These are phyloP conservation scores for Coniferiporia sulphurascens DNA, from an alignment of 1,284 basidiomycete genomes.

Conservation along the genomic window DNA sequence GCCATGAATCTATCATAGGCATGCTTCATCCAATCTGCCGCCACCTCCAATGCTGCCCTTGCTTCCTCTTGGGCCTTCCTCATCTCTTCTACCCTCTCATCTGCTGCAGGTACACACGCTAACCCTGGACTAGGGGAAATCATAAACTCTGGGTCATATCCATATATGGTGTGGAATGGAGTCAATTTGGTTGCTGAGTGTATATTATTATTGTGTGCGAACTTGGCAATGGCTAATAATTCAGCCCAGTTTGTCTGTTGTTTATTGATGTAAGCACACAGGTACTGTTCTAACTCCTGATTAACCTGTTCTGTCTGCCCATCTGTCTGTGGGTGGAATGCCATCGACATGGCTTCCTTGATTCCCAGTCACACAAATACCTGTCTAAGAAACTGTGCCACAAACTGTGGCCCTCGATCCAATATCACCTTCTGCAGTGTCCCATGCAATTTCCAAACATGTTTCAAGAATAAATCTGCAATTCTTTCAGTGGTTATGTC, in stretches of 20 bases:
- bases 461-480: conserved; percentile 24
- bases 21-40: too few species aligned
- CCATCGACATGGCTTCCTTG: conserved; percentile 26
- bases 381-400: conserved; percentile 7
- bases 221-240: conserved; percentile 22
- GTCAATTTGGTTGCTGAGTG: conserved; percentile 22
- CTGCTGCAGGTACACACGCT: background rate
- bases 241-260: conserved; percentile 28
- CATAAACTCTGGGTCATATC: conserved; percentile 22
- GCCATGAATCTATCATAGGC: background rate
- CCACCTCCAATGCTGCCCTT: too few species aligned
- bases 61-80: too few species aligned
- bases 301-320: conserved; percentile 26
- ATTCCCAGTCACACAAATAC: conserved; percentile 5
- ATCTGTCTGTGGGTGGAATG: conserved; percentile 35
- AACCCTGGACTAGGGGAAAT: too few species aligned
- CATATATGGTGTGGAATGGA: conserved; percentile 26
- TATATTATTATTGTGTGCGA: conserved; percentile 20
- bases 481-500: conserved; percentile 23
- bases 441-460: conserved; percentile 32
- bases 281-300: conserved; percentile 22
- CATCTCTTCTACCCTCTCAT: too few species aligned
- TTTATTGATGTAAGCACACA: conserved; percentile 18
- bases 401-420: conserved; percentile 34
- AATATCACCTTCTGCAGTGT: conserved; percentile 31